Conservation (phyloP, 108 stramenopile species). For the Discostella pseudostelligera region DNA sequence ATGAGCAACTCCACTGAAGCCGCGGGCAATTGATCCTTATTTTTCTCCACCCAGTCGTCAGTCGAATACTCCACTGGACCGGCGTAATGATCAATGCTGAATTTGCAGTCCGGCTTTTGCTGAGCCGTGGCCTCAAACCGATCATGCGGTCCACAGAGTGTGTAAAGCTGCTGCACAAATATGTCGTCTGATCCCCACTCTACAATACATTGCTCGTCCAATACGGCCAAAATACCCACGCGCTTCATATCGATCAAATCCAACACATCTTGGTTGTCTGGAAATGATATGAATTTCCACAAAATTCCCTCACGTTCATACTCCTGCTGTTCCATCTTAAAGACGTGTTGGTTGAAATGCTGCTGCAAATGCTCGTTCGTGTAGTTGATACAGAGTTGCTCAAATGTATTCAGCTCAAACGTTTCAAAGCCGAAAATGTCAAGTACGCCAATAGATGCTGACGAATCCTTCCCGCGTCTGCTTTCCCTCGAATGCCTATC, state of each 20-base stretch:
- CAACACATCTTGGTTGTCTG: slow-evolving; percentile 92
- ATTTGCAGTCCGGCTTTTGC: slow-evolving; percentile 64
- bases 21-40: slow-evolving; percentile 82
- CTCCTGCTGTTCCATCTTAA: slow-evolving; percentile 86
- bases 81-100: slow-evolving; percentile 95
- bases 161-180: slow-evolving; percentile 73
- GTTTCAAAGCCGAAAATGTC: slow-evolving; percentile 99
- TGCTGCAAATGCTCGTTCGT: slow-evolving; percentile 93
- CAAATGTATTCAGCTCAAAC: slow-evolving; percentile 85
- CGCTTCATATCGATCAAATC: slow-evolving; percentile 91
- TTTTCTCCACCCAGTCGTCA: slow-evolving; percentile 81
- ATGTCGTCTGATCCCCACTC: slow-evolving; percentile 86
- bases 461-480: slow-evolving; percentile 37
- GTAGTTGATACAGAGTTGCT: slow-evolving; percentile 94
- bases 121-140: slow-evolving; percentile 54
- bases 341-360: slow-evolving; percentile 90
- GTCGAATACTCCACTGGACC: slow-evolving; percentile 91
- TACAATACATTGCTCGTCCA: slow-evolving; percentile 96
- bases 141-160: slow-evolving; percentile 60
- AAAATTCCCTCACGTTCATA: slow-evolving; percentile 93
- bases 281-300: slow-evolving; percentile 83
- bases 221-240: slow-evolving; percentile 85
- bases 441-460: slow-evolving; percentile 88
- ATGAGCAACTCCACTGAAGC: slow-evolving; percentile 72
- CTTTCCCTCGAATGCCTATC: slow-evolving; percentile 13